These are phyloP conservation scores for Ananas comosus DNA, from an alignment of 176 grass and related monocot genomes.

Conservation along the genomic window DNA sequence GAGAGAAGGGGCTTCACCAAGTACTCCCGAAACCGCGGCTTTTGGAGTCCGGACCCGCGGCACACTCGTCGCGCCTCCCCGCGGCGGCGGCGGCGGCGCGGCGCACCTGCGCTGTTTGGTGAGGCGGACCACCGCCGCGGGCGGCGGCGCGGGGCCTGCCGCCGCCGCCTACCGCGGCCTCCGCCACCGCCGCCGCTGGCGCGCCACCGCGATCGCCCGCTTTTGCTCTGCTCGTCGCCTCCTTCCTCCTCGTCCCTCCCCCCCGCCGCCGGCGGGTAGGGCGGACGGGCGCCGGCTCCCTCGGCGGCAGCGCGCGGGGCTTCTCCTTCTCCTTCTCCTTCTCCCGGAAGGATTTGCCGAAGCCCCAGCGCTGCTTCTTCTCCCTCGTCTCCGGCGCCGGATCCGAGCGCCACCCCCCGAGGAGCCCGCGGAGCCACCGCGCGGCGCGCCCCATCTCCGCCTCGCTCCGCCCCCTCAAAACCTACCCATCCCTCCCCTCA, in stretches of 20 bases:
- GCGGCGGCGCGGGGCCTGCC: too few relatives aligned
- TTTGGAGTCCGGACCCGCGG: constrained; percentile 55
- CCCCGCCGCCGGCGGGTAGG: background rate
- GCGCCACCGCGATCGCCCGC: constrained; percentile 4
- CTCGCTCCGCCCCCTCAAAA: background rate
- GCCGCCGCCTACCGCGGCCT: constrained; percentile 32
- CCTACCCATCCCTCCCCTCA: background rate
- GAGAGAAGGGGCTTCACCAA: constrained; percentile 27
- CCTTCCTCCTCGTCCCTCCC: too few relatives aligned
- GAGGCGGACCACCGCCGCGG: constrained; percentile 38
- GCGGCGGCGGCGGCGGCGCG: constrained; percentile 31
- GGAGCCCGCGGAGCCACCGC: background rate
- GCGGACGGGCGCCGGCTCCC: background rate
- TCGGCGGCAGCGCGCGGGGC: background rate
- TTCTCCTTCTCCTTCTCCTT: background rate
- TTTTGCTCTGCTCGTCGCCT: background rate
- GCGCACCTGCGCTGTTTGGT: constrained; percentile 25
- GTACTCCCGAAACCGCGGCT: constrained; percentile 45
- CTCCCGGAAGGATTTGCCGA: constrained; percentile 1
- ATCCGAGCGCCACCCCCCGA: background rate
- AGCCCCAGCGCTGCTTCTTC: background rate
- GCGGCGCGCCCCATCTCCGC: background rate
- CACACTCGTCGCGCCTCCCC: constrained; percentile 27
- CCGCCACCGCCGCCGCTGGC: constrained; percentile 52
- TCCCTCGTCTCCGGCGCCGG: background rate